These are phyloP conservation scores for Apostasia ramifera DNA, from an alignment of 106 monocot species.

Conservation along the genomic window DNA sequence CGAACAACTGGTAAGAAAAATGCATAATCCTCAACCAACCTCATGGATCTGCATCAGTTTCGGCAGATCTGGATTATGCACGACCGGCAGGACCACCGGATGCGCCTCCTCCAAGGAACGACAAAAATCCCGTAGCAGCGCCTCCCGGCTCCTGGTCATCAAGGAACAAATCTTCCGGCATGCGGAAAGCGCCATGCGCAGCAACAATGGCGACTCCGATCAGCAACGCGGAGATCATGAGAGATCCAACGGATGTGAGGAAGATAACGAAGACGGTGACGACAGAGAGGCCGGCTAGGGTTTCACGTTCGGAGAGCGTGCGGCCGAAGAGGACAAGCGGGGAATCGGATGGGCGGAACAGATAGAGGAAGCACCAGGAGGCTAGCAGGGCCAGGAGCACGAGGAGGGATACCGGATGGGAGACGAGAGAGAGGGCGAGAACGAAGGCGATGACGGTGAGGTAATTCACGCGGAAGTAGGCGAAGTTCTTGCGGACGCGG, in stretches of 20 bases:
- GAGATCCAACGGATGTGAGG: conserved; percentile 37
- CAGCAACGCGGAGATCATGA: conserved; percentile 26
- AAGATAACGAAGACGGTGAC: conserved; percentile 30
- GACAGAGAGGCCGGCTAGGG: conserved; percentile 20
- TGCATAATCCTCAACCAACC: background rate
- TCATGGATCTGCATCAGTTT: background rate
- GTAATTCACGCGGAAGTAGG: conserved; percentile 45
- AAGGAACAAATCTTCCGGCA: conserved; percentile 43
- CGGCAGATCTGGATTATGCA: background rate
- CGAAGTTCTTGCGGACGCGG: conserved; percentile 34
- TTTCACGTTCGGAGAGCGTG: conserved; percentile 29
- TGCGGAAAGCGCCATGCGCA: conserved; percentile 32
- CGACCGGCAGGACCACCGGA: conserved; percentile 2
- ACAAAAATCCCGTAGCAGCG: conserved; percentile 20
- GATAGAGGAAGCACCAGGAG: conserved; percentile 41
- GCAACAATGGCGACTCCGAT: conserved; percentile 27
- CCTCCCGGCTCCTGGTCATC: conserved; percentile 28
- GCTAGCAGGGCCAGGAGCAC: conserved; percentile 31
- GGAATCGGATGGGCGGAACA: conserved; percentile 35
- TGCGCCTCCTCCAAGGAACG: conserved; percentile 26
- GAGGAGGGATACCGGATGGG: conserved; percentile 32
- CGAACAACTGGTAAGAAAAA: background rate
- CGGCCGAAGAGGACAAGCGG: conserved; percentile 31
- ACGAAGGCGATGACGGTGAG: conserved; percentile 23
- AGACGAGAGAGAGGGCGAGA: conserved; percentile 32